Percentiles rank a stretch among this genome's conserved stretches.
Evolutionary conservation across 2,329 filamentous ascomycete genomes (phyloP).

Genomic region (Aspergillus vadensis): DNA sequence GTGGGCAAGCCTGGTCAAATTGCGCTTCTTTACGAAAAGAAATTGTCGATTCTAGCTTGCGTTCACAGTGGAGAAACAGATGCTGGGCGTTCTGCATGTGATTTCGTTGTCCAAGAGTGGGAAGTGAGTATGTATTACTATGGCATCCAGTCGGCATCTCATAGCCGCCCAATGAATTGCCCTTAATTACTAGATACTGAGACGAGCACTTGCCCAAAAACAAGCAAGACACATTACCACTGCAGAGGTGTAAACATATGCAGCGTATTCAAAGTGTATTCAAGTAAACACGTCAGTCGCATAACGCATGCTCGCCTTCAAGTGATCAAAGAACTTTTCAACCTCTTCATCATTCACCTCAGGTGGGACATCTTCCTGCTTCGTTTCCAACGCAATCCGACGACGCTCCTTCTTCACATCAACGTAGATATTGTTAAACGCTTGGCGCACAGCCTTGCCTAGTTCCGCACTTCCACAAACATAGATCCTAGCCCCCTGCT

Average conservation of each 20-base stretch:
- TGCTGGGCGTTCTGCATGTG: too few relatives aligned
- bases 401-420: conserved; percentile 34
- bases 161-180: too few relatives aligned
- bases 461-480: conserved; percentile 64
- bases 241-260: neutral
- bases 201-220: neutral
- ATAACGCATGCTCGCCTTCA: conserved; percentile 55
- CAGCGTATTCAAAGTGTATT: neutral
- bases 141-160: too few relatives aligned
- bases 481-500: conserved; percentile 59
- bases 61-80: too few relatives aligned
- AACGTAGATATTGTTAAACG: conserved; percentile 39
- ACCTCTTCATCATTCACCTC: conserved; percentile 28
- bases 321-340: conserved; percentile 31
- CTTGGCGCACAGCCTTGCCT: conserved; percentile 51
- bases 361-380: conserved; percentile 35
- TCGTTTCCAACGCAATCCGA: conserved; percentile 35
- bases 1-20: too few relatives aligned
- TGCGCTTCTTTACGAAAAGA: too few relatives aligned
- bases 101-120: too few relatives aligned
- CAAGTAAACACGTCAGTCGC: conserved; percentile 61
- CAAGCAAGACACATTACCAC: too few relatives aligned
- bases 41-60: too few relatives aligned
- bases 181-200: neutral
- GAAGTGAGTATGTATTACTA: too few relatives aligned